A percentile compares a stretch with the other conserved stretches of the same genome.
phyloP scores from a whole-genome alignment of 441 rosid species.

The Populus tomentosa region DNA sequence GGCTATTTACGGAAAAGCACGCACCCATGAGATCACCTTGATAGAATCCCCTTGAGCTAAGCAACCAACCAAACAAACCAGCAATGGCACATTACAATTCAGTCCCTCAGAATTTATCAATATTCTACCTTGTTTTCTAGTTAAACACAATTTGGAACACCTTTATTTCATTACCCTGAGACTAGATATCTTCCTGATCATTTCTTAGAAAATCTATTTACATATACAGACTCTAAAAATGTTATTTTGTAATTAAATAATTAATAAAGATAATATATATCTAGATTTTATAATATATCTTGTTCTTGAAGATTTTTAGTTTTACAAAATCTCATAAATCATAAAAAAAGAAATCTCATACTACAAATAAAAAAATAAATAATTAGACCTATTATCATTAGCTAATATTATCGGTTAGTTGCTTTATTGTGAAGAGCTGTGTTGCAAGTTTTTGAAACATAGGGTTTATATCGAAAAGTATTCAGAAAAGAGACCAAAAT shows the following conservation, averaged over 20 bases:
- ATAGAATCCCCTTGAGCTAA: not conserved
- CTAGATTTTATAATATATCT: no score
- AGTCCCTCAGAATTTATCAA: not conserved
- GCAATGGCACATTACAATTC: not conserved
- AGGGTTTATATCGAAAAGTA: not conserved
- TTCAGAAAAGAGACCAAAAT: not conserved
- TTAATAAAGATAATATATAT: not conserved
- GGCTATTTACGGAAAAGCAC: not conserved
- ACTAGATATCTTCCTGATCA: not conserved
- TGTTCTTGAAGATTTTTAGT: no score
- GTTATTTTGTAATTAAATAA: no score
- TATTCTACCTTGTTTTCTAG: no score
- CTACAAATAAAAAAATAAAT: not conserved
- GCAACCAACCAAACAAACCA: not conserved
- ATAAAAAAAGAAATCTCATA: no score
- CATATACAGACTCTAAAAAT: not conserved
- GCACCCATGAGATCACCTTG: not conserved
- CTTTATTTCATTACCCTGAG: not conserved
- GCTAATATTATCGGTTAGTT: not conserved
- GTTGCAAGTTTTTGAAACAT: not conserved
- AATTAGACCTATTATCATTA: not conserved
- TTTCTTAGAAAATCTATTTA: no score
- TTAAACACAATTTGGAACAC: not conserved
- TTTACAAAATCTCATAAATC: not conserved
- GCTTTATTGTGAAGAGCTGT: not conserved